phyloP scores from a whole-genome alignment of 2,329 filamentous ascomycete genomes.

The Achaetomium macrosporum region DNA sequence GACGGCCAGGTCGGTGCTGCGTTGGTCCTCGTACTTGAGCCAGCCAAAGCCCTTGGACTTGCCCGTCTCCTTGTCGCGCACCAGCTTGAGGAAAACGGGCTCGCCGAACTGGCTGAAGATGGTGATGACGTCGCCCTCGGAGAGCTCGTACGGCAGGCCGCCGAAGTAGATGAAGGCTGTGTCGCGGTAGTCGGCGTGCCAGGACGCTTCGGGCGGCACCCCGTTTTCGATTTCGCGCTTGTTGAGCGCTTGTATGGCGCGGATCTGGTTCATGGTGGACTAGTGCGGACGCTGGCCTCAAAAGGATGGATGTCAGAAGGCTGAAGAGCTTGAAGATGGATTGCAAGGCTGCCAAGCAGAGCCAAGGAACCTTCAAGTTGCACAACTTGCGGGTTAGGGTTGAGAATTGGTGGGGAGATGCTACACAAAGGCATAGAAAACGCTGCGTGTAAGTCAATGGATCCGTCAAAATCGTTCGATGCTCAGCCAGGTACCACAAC shows the following conservation, averaged over 20 bases:
- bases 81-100: conserved; percentile 85
- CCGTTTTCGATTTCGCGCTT: conserved; percentile 89
- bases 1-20: conserved; percentile 90
- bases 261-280: conserved; percentile 78
- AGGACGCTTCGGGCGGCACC: conserved; percentile 81
- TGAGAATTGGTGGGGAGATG: not conserved
- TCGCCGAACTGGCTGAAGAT: conserved; percentile 98
- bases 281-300: not conserved
- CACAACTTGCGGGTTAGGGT: conserved; percentile 7
- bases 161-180: conserved; percentile 97
- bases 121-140: conserved; percentile 90
- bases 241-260: conserved; percentile 87
- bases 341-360: conserved; percentile 1
- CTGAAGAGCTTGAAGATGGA: not conserved
- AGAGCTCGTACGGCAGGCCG: conserved; percentile 84
- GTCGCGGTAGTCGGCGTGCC: conserved; percentile 93
- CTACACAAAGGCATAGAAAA: too few relatives aligned
- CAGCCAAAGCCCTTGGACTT: conserved; percentile 94
- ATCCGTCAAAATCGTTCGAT: too few relatives aligned
- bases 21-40: conserved; percentile 96
- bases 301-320: not conserved
- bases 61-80: conserved; percentile 91
- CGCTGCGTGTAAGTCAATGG: too few relatives aligned
- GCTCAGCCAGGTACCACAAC: too few relatives aligned
- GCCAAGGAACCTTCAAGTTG: not conserved